Evolutionary conservation across 2,329 filamentous ascomycete species (phyloP), one percentile per base, ranked within the genome.

Genomic region (Neofusicoccum cordaticola): DNA sequence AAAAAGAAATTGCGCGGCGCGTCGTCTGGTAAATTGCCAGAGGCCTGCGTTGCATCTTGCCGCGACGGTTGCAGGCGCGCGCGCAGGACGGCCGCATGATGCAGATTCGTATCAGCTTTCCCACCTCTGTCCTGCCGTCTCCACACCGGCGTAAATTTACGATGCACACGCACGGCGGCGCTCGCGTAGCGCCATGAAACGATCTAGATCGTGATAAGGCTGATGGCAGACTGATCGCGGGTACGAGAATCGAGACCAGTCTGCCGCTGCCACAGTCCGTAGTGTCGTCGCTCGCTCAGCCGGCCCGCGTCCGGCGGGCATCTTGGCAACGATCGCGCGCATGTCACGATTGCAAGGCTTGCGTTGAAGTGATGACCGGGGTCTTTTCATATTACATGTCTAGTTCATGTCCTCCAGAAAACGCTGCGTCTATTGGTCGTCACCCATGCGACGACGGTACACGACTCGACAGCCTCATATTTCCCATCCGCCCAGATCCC

Each of bases 121-220:
- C 12, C 4, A 8, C 2, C 17, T n/a, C 19, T 27, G 9, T 19
- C 22, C 45, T 11, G 8, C 17, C 37, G 17, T 44, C n/a, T 45
- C 53, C 53, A 34, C 53, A n/a, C 53, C n/a, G 22, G 11, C 17
- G 17, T 12, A 27, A 47, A 22, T 51, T 51, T 60, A 37, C 27
- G n/a, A 37, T 31, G 41, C 56, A 31, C 39, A 17, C 27, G 45
- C 42, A 48, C 39, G 39, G 12, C 9, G 27, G 27, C 27, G 15
- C 31, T 56, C 17, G 50, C 15, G 8, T 56, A 13, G 34, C 50
- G 35, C 34, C 1, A 9, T 27, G 39, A 22, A 19, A 17, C 41
- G 22, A 47, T 47, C 42, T 60, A 37, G 56, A 60, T 60, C 53
- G 56, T 42, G 56, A 47, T 60, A 60, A 60, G 56, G 56, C 56